A percentile compares a stretch with the other conserved stretches of the same genome.
Evolutionary conservation across 1,284 basidiomycete genomes (phyloP).

Genomic region (Pisolithus thermaeus): DNA sequence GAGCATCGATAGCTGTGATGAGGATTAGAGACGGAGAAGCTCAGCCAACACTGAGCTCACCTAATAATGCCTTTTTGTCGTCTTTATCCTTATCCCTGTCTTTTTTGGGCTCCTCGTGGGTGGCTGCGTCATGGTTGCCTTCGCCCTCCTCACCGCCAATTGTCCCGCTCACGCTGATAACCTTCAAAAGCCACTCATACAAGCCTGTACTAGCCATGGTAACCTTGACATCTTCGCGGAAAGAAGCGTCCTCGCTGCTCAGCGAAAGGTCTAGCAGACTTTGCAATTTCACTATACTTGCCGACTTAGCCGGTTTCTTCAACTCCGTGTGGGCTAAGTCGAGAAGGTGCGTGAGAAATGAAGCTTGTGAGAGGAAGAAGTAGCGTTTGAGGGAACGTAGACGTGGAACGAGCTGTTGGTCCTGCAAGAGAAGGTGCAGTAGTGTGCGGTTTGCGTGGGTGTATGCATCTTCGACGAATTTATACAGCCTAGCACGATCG

Average conservation of each 20-base stretch:
- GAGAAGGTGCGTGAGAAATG: slow-evolving; percentile 88
- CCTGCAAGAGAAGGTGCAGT: slow-evolving; percentile 76
- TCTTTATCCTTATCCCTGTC: slow-evolving; percentile 50
- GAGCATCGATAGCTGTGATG: slow-evolving; percentile 74
- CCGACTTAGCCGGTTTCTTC: slow-evolving; percentile 74
- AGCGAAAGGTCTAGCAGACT: slow-evolving; percentile 85
- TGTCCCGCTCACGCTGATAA: slow-evolving; percentile 78
- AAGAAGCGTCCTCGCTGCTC: slow-evolving; percentile 59
- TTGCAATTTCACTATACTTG: slow-evolving; percentile 81
- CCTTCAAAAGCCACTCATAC: slow-evolving; percentile 88
- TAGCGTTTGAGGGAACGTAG: slow-evolving; percentile 88
- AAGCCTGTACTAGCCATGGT: slow-evolving; percentile 75
- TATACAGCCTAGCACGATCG: slow-evolving; percentile 62
- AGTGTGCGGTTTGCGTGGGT: slow-evolving; percentile 87
- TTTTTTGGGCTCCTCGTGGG: slow-evolving; percentile 40
- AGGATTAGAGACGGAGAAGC: neutral
- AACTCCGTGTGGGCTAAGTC: slow-evolving; percentile 82
- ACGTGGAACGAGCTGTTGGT: slow-evolving; percentile 84
- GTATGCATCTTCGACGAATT: slow-evolving; percentile 85
- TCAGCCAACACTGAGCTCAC: slow-evolving; percentile 28
- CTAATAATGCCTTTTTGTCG: slow-evolving; percentile 65
- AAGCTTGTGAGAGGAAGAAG: slow-evolving; percentile 93
- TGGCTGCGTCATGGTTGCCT: slow-evolving; percentile 30
- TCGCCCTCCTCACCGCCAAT: slow-evolving; percentile 63
- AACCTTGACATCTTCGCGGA: slow-evolving; percentile 83